phyloP scores from a whole-genome alignment of 805 yeast species.

The Yarrowia divulgata region DNA sequence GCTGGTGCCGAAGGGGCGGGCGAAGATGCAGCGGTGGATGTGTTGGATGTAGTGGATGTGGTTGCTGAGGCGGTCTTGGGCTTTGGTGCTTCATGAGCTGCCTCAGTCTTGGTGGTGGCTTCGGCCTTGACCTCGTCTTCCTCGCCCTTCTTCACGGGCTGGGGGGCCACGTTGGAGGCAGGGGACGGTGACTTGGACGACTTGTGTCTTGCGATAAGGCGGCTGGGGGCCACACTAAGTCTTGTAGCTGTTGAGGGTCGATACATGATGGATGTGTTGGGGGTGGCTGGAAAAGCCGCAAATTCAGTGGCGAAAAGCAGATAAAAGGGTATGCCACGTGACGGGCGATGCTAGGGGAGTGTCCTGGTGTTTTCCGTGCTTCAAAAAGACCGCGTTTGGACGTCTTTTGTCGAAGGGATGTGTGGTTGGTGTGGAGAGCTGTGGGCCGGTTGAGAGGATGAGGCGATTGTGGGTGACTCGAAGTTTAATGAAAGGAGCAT shows the following conservation, averaged over 20 bases:
- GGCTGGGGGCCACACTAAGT: constrained; percentile 12
- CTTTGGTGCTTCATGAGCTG: neutral
- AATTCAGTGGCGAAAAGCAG: too few species aligned
- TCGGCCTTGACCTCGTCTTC: constrained; percentile 25
- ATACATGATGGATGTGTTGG: constrained; percentile 4
- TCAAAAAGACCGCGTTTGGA: neutral
- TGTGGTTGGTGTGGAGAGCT: constrained; percentile 1
- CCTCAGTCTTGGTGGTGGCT: neutral
- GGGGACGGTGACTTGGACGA: constrained; percentile 38
- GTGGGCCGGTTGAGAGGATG: constrained; percentile 31
- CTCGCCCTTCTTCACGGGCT: constrained; percentile 36
- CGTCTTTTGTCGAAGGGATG: neutral
- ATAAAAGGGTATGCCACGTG: neutral
- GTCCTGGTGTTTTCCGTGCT: neutral
- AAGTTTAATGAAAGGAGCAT: constrained; percentile 1
- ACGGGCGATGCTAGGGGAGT: neutral
- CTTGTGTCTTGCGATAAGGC: constrained; percentile 22
- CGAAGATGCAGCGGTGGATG: constrained; percentile 19
- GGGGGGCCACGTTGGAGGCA: constrained; percentile 16
- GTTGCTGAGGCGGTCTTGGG: constrained; percentile 1
- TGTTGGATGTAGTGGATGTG: neutral
- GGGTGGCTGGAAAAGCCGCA: constrained; percentile 10
- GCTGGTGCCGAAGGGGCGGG: constrained; percentile 32
- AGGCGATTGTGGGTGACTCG: constrained; percentile 29
- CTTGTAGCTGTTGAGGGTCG: constrained; percentile 21